phyloP scores from a whole-genome alignment of 306 rosid species.

The Luffa aegyptiaca region DNA sequence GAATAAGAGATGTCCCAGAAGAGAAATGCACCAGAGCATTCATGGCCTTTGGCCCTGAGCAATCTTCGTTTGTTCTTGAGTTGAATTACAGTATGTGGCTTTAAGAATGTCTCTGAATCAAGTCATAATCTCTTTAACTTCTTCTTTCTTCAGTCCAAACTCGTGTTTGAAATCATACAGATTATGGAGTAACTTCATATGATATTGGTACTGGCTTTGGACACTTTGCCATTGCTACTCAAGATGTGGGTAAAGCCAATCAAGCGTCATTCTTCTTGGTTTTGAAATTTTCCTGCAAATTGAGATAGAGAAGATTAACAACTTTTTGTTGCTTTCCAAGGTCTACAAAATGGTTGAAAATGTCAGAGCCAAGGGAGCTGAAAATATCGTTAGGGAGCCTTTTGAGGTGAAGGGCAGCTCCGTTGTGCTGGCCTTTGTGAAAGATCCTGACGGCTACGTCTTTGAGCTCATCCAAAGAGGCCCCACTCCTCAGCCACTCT shows the following conservation, averaged over 20 bases:
- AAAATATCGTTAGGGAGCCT: constrained; percentile 67
- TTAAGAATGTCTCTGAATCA: not conserved
- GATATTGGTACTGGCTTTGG: constrained; percentile 94
- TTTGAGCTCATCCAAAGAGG: constrained; percentile 78
- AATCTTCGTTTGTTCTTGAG: constrained; percentile 62
- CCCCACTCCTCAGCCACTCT: constrained; percentile 66
- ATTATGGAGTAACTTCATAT: constrained; percentile 69
- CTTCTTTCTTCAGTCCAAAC: not conserved
- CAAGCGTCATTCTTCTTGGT: not conserved
- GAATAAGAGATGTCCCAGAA: constrained; percentile 71
- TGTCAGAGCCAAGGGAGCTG: constrained; percentile 55
- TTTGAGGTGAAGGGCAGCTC: constrained; percentile 75
- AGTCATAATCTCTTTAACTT: not conserved
- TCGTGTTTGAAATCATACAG: constrained; percentile 18
- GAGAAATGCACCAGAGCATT: constrained; percentile 86
- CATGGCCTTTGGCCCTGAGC: constrained; percentile 75
- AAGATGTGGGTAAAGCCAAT: constrained; percentile 41
- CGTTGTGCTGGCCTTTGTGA: constrained; percentile 55
- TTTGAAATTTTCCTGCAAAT: constrained; percentile 13
- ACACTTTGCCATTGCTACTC: constrained; percentile 79
- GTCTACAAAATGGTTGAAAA: constrained; percentile 69
- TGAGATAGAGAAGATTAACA: constrained; percentile 7
- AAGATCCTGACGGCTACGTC: constrained; percentile 85
- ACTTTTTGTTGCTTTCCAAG: constrained; percentile 5
- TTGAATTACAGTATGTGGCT: constrained; percentile 62